Base-by-base conservation (phyloP, 352 stramenopile species). In the Phytophthora litchii region DNA sequence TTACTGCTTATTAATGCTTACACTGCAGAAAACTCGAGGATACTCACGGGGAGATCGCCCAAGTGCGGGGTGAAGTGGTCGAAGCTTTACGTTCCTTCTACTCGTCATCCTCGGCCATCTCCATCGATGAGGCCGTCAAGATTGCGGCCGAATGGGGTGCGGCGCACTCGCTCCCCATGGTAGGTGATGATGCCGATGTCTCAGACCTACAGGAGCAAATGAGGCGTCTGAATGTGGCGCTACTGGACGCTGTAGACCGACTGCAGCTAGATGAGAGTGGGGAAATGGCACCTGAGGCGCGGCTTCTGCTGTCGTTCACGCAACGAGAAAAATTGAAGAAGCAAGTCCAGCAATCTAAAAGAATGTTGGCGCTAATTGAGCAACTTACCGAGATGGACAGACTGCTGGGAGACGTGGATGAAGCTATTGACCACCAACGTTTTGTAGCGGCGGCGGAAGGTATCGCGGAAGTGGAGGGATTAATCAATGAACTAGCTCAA, bases 41-140 rank as follows among this genome's bases (percentile, higher is more conserved):
- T 23, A 93, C 80, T 0, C 76, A 89, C 45, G 62, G 46, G 8
- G 81, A 93, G 62, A 90, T 90, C 37, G 58, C 64, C 21, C 65
- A 74, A 43, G 78, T 89, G 42, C 78, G 74, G 14, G 40, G 54
- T 19, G 64, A 90, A 17, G 80, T 90, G 16, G 60, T 88, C 3
- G 77, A 86, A 21, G 60, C 81, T 21, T 60, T 93, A 48, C 80
- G 79, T 49, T 59, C 72, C 3, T 90, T 91, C 56, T 93, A 93
- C 66, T 65, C 78, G 49, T 73, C 62, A 20, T 67, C 72, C 9
- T 86, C 75, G 8, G 59, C 66, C 12, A 65, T 93, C n/a, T 84
- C 81, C 14, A 58, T 55, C 21, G 81, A 88, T n/a, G 75, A 87
- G 8, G 83, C 83, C 23, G 61, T 91, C 40, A 54, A 72, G 13